These are phyloP conservation scores for Iberis amara DNA, from an alignment of 441 rosid species.

Conservation along the genomic window DNA sequence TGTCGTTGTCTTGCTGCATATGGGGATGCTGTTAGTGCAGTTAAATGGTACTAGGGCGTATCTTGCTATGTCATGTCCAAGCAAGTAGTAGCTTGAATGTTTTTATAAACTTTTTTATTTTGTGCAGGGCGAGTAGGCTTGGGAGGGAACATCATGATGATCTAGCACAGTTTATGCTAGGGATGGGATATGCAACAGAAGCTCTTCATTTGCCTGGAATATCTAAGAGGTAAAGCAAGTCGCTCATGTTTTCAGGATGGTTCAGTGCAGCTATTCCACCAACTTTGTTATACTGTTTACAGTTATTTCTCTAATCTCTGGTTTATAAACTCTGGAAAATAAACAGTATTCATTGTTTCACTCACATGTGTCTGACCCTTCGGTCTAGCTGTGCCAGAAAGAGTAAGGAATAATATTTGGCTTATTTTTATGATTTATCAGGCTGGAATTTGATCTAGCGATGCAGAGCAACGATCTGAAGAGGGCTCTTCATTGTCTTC, in stretches of 20 bases:
- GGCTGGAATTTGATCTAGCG: slow-evolving; percentile 96
- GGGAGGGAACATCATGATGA: slow-evolving; percentile 99
- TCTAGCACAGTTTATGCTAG: slow-evolving; percentile 92
- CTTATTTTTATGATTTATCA: slow-evolving; percentile 28
- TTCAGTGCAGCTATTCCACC: slow-evolving; percentile 4
- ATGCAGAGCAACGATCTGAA: slow-evolving; percentile 94
- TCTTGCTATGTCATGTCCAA: slow-evolving; percentile 15
- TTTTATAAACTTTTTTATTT: slow-evolving; percentile 7
- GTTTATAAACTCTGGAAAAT: too few relatives aligned
- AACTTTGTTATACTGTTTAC: too few relatives aligned
- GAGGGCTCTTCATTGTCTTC: slow-evolving; percentile 98
- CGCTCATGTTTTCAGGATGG: background rate
- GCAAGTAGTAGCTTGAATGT: slow-evolving; percentile 13
- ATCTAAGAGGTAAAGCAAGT: slow-evolving; percentile 71
- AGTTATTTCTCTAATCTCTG: too few relatives aligned
- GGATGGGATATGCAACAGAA: slow-evolving; percentile 98
- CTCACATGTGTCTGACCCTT: background rate
- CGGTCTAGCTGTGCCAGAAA: background rate
- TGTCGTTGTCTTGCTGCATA: slow-evolving; percentile 98
- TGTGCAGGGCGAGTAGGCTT: slow-evolving; percentile 94
- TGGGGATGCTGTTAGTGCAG: slow-evolving; percentile 99
- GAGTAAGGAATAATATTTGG: background rate
- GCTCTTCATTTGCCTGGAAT: slow-evolving; percentile 99
- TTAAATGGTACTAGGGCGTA: slow-evolving; percentile 64
- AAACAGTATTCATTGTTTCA: too few relatives aligned